phyloP scores from a whole-genome alignment of 495 filamentous ascomycete genomes.

The Penicillium manginii region DNA sequence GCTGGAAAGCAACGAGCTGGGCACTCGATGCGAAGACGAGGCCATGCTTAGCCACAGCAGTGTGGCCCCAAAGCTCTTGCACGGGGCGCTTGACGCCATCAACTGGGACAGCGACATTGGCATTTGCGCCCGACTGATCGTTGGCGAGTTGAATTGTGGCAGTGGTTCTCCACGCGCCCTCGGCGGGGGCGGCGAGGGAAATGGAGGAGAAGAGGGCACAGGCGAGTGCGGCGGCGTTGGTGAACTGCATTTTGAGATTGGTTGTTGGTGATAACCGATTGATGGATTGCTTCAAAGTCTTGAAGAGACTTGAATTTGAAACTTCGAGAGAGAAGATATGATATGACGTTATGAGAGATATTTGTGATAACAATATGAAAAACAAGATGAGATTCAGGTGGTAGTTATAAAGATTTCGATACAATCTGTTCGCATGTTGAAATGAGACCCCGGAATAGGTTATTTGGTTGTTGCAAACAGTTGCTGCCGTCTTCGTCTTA shows the following conservation, averaged over 20 bases:
- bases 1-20: conserved; percentile 21
- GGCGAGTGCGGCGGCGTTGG: conserved; percentile 18
- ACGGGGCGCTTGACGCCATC: conserved; percentile 25
- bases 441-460: not conserved
- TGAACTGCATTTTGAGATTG: conserved; percentile 24
- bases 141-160: conserved; percentile 30
- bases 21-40: conserved; percentile 32
- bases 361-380: not conserved
- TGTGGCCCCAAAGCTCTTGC: conserved; percentile 30
- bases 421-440: not conserved
- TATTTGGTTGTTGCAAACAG: conserved; percentile 1
- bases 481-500: conserved; percentile 14
- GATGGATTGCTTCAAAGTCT: not conserved
- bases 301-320: not conserved
- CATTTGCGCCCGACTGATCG: conserved; percentile 24
- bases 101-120: conserved; percentile 22
- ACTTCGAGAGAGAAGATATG: not conserved
- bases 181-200: conserved; percentile 15
- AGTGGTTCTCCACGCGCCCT: conserved; percentile 8
- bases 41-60: conserved; percentile 19
- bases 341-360: conserved; percentile 1
- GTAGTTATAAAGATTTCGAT: conserved; percentile 7
- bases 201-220: conserved; percentile 18
- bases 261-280: not conserved
- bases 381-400: not conserved